These are phyloP conservation scores for Dactylellina parvicollis DNA, from an alignment of 2,329 filamentous ascomycete genomes.

Conservation along the genomic window DNA sequence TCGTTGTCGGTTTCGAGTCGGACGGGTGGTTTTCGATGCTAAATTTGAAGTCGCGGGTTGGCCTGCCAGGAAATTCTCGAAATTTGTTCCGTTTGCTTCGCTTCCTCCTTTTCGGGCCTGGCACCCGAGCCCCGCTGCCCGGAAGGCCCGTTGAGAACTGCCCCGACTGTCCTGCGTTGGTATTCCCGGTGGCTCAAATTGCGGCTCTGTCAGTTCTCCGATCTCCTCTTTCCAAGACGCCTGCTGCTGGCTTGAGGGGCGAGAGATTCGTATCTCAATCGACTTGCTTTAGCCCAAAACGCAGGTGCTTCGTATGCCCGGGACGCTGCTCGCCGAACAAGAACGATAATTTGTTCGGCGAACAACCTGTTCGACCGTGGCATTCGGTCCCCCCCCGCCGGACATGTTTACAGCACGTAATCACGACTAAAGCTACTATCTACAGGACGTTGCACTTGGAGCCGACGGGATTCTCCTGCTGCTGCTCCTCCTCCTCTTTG, in stretches of 20 bases:
- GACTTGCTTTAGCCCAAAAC: slow-evolving; percentile 18
- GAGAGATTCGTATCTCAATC: slow-evolving; percentile 34
- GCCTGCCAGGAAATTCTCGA: slow-evolving; percentile 26
- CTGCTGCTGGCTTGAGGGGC: neutral
- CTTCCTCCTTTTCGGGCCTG: slow-evolving; percentile 51
- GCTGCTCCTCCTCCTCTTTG: slow-evolving; percentile 11
- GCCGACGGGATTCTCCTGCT: neutral
- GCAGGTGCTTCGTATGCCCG: slow-evolving; percentile 30
- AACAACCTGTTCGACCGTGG: slow-evolving; percentile 6
- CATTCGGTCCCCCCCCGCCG: neutral
- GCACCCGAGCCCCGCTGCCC: slow-evolving; percentile 13
- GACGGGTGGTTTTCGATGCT: slow-evolving; percentile 30
- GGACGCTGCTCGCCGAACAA: slow-evolving; percentile 18
- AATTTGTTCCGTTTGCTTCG: slow-evolving; percentile 51
- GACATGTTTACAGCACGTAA: slow-evolving; percentile 31
- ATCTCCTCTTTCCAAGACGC: neutral
- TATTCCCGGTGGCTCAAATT: slow-evolving; percentile 10
- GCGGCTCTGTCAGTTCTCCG: slow-evolving; percentile 12
- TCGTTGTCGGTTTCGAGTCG: slow-evolving; percentile 21
- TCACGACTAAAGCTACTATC: slow-evolving; percentile 47
- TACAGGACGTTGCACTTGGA: slow-evolving; percentile 12
- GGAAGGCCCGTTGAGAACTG: neutral
- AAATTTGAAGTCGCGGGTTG: slow-evolving; percentile 37
- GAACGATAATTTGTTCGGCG: neutral
- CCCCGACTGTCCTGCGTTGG: slow-evolving; percentile 18